These are phyloP conservation scores for Sonneratia alba DNA, from an alignment of 345 rosid species.

Conservation along the genomic window DNA sequence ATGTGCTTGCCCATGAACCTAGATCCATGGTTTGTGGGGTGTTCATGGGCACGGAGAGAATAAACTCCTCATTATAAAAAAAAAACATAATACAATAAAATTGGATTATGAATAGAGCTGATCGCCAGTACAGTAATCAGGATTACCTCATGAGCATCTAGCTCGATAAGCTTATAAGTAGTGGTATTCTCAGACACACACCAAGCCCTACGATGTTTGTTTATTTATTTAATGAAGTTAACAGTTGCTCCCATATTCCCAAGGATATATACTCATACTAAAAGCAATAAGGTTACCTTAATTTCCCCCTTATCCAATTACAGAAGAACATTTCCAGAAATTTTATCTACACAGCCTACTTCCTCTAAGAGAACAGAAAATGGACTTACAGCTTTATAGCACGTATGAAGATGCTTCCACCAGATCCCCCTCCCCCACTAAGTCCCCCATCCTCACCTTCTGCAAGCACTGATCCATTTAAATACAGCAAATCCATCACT, in stretches of 20 bases:
- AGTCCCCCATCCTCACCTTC: conserved; percentile 82
- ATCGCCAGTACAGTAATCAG: background rate
- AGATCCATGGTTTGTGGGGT: too few species aligned
- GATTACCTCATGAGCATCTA: background rate
- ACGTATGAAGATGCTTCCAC: conserved; percentile 68
- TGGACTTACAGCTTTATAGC: conserved; percentile 73
- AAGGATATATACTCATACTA: background rate
- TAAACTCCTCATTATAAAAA: too few species aligned
- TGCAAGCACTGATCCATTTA: conserved; percentile 72
- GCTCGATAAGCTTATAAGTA: too few species aligned
- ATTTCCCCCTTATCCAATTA: background rate
- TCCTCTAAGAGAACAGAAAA: background rate
- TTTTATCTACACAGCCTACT: background rate
- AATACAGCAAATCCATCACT: conserved; percentile 44
- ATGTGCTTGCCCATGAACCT: too few species aligned
- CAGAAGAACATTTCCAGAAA: background rate
- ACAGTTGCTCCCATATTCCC: background rate
- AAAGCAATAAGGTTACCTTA: background rate
- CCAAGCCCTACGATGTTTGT: background rate
- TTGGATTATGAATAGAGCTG: background rate
- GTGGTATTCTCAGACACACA: background rate
- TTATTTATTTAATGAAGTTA: background rate
- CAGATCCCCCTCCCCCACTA: conserved; percentile 91
- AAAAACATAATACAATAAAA: background rate
- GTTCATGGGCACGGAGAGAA: too few species aligned